Percentiles rank a stretch among this genome's conserved stretches.
Evolutionary conservation across 2,329 filamentous ascomycete species (phyloP).

Genomic region (Paramyrothecium sp.): DNA sequence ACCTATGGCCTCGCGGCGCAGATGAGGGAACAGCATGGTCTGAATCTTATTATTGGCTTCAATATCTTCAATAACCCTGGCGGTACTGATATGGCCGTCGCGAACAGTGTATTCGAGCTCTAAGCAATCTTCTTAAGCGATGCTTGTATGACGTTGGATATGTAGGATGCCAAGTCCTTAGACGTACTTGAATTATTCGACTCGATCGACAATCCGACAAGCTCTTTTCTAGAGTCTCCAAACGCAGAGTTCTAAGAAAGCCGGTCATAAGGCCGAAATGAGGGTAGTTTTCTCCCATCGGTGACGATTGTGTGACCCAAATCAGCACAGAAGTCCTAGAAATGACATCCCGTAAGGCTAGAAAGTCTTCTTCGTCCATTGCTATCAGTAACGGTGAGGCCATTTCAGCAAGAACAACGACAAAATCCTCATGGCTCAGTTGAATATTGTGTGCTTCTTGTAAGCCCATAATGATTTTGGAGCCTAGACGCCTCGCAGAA

Average conservation of each 20-base stretch:
- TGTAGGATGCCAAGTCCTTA: constrained; percentile 18
- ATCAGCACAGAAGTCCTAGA: neutral
- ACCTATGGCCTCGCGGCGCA: neutral
- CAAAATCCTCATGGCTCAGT: neutral
- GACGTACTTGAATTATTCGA: neutral
- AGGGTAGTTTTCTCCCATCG: no score
- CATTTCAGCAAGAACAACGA: neutral
- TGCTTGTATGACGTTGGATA: constrained; percentile 14
- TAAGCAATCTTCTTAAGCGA: constrained; percentile 7
- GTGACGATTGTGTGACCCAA: no score
- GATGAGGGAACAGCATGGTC: neutral
- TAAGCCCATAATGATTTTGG: neutral
- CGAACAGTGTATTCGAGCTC: constrained; percentile 3
- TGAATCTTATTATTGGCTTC: neutral
- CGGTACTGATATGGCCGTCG: neutral
- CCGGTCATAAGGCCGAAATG: neutral
- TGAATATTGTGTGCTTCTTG: neutral
- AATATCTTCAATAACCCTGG: neutral
- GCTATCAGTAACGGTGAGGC: neutral
- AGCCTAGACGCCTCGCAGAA: neutral
- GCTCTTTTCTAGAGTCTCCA: neutral
- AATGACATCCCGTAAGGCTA: neutral
- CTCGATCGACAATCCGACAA: neutral
- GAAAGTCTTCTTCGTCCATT: neutral
- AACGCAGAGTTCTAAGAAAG: neutral